Evolutionary conservation across 345 rosid species (phyloP).

Genomic region (Hypericum perforatum): DNA sequence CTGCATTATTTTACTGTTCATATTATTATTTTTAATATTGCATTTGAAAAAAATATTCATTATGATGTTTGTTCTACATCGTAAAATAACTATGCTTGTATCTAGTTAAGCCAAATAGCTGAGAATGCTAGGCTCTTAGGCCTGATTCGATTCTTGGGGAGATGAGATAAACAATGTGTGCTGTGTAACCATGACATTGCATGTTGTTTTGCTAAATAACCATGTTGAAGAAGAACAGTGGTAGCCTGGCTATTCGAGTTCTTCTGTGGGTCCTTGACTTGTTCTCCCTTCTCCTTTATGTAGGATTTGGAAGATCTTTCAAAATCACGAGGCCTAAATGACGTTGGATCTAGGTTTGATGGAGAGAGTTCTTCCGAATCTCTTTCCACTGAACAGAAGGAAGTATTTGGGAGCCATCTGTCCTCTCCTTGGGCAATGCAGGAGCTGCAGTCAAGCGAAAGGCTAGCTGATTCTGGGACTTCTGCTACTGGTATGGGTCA

Average conservation of each 20-base stretch:
- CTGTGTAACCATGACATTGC: too few species aligned
- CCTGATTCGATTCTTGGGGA: too few species aligned
- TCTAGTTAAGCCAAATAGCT: too few species aligned
- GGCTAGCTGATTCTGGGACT: constrained; percentile 21
- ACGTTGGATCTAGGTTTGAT: constrained; percentile 34
- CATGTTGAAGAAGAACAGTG: not conserved
- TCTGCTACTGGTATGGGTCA: constrained; percentile 19
- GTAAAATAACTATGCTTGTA: too few species aligned
- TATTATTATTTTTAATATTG: not conserved
- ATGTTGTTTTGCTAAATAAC: too few species aligned
- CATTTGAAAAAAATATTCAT: too few species aligned
- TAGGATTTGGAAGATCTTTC: constrained; percentile 51
- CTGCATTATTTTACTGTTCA: not conserved
- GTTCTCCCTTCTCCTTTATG: constrained; percentile 12
- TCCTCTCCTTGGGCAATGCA: constrained; percentile 31
- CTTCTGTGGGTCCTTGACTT: not conserved
- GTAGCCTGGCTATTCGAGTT: not conserved
- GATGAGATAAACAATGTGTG: too few species aligned
- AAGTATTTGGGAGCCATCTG: constrained; percentile 28
- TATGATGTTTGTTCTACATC: too few species aligned
- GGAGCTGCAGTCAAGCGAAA: constrained; percentile 30
- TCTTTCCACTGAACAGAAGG: constrained; percentile 47
- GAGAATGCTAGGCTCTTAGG: too few species aligned
- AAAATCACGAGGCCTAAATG: constrained; percentile 32
- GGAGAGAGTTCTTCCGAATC: constrained; percentile 33